Evolutionary conservation across 768 basidiomycete genomes (phyloP).

Genomic region (Termitomyces sp.): DNA sequence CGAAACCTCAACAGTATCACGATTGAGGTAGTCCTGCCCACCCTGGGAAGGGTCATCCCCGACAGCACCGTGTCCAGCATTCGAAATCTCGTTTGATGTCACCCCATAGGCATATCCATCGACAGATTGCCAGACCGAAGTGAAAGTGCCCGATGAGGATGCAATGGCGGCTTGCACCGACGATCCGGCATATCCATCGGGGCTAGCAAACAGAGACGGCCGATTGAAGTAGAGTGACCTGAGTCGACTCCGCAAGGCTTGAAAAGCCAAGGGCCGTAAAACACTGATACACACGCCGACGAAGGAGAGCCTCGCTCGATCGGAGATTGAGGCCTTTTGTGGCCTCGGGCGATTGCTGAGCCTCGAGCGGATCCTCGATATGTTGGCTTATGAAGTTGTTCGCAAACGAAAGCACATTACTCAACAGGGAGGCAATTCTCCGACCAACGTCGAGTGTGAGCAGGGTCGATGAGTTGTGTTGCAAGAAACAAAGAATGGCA

Average conservation of each 20-base stretch:
- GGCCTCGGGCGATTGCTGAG: slow-evolving; percentile 28
- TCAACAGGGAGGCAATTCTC: slow-evolving; percentile 80
- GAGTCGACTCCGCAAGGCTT: slow-evolving; percentile 80
- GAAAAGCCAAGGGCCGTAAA: slow-evolving; percentile 80
- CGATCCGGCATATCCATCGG: slow-evolving; percentile 80
- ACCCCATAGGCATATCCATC: too few species aligned
- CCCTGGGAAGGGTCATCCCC: too few species aligned
- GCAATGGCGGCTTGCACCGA: slow-evolving; percentile 91
- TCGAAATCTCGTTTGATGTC: too few species aligned
- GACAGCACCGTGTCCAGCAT: too few species aligned
- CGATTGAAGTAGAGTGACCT: slow-evolving; percentile 76
- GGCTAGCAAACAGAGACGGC: slow-evolving; percentile 83
- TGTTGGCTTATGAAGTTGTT: slow-evolving; percentile 77
- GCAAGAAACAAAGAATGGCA: slow-evolving; percentile 85
- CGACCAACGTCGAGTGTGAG: slow-evolving; percentile 91
- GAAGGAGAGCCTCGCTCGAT: slow-evolving; percentile 79
- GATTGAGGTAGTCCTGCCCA: too few species aligned
- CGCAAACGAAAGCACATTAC: slow-evolving; percentile 88
- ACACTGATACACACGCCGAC: slow-evolving; percentile 85
- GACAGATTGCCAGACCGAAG: slow-evolving; percentile 78
- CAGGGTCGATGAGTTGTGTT: slow-evolving; percentile 70
- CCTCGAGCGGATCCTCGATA: slow-evolving; percentile 60
- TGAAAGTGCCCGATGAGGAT: slow-evolving; percentile 79
- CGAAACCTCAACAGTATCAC: too few species aligned
- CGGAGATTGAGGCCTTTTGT: slow-evolving; percentile 57